phyloP scores from a whole-genome alignment of 2,329 filamentous ascomycete genomes.

The Aspergillus sp. region DNA sequence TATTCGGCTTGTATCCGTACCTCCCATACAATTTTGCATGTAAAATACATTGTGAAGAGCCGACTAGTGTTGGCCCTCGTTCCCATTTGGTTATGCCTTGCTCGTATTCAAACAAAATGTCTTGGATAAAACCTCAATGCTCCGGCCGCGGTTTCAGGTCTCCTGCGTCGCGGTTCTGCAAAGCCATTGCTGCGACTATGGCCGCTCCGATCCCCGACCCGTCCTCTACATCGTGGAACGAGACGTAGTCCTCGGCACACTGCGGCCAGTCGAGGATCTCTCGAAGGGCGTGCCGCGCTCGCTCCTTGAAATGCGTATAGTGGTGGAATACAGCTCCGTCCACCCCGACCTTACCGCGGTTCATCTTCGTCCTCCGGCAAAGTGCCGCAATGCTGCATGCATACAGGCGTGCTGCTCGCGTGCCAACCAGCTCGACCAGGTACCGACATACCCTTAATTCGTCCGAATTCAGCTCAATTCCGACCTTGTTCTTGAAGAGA shows the following conservation, averaged over 20 bases:
- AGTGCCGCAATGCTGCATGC: conserved; percentile 94
- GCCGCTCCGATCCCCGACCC: conserved; percentile 85
- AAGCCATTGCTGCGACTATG: conserved; percentile 61
- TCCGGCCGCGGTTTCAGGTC: too few species aligned
- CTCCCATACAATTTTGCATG: too few species aligned
- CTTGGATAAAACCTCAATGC: too few species aligned
- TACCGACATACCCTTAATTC: conserved; percentile 82
- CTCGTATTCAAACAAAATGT: too few species aligned
- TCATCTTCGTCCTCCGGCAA: conserved; percentile 81
- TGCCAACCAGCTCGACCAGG: conserved; percentile 83
- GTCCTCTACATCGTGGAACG: conserved; percentile 77
- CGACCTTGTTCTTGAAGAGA: conserved; percentile 64
- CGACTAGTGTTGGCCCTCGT: too few species aligned
- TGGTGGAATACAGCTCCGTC: conserved; percentile 97
- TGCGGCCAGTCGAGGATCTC: conserved; percentile 87
- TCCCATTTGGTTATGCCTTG: too few species aligned
- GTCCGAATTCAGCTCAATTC: conserved; percentile 57
- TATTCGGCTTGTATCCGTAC: too few species aligned
- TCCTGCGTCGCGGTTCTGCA: background rate
- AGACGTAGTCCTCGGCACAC: conserved; percentile 68
- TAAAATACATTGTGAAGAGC: too few species aligned
- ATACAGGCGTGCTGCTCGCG: conserved; percentile 83
- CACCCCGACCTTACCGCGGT: conserved; percentile 79
- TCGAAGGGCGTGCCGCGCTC: conserved; percentile 71
- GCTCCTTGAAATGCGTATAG: conserved; percentile 90